Conservation (phyloP, 345 rosid genomes). For the Salix purpurea region DNA sequence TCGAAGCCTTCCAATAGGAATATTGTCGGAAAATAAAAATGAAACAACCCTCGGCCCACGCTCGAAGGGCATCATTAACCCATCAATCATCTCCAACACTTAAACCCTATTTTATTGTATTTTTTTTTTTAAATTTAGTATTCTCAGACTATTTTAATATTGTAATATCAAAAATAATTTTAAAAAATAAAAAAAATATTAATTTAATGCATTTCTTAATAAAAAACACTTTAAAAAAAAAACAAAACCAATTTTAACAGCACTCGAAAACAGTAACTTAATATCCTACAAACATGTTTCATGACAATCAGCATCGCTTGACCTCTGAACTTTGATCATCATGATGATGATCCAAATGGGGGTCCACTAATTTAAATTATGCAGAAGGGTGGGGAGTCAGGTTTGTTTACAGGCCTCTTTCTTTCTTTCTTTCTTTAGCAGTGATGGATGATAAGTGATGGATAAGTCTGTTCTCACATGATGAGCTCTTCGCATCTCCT, state of each 20-base stretch:
- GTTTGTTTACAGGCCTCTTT: not conserved
- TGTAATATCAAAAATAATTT: too few species aligned
- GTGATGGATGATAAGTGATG: not conserved
- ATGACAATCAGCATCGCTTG: not conserved
- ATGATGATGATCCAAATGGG: not conserved
- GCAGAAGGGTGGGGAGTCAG: not conserved
- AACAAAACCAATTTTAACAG: too few species aligned
- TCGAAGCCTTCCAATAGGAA: not conserved
- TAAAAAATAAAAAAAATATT: too few species aligned
- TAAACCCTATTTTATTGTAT: too few species aligned
- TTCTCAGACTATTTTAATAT: too few species aligned
- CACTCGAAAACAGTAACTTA: too few species aligned
- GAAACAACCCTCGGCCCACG: not conserved
- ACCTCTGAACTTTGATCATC: not conserved
- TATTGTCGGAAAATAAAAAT: not conserved
- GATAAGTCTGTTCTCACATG: conserved; percentile 18
- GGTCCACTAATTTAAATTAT: too few species aligned
- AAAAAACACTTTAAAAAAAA: too few species aligned
- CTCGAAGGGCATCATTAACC: not conserved
- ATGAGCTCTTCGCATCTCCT: conserved; percentile 17
- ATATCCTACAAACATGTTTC: not conserved
- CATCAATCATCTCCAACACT: not conserved
- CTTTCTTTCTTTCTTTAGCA: not conserved
- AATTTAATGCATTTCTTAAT: too few species aligned
- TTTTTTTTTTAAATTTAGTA: too few species aligned